phyloP scores from a whole-genome alignment of 192 early-diverging fungal genomes.

The Coemansia sp. region DNA sequence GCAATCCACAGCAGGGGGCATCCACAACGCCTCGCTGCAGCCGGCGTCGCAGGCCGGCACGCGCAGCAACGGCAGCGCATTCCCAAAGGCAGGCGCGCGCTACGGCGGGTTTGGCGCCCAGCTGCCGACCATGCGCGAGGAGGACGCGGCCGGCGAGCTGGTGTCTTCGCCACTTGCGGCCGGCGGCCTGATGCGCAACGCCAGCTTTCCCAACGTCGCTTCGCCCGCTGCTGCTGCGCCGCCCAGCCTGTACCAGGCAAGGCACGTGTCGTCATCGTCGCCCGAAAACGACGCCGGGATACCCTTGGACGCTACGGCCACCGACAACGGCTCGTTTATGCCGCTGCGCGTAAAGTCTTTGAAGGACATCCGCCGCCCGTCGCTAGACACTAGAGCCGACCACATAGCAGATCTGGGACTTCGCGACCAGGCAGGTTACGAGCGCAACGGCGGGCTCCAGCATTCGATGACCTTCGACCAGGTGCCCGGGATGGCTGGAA shows the following conservation, averaged over 20 bases:
- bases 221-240: constrained; percentile 9
- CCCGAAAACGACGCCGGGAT: constrained; percentile 6
- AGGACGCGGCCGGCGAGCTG: constrained; percentile 14
- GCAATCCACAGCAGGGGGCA: neutral
- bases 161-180: constrained; percentile 2
- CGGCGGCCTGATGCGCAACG: constrained; percentile 39
- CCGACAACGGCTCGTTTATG: constrained; percentile 6
- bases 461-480: constrained; percentile 22
- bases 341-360: constrained; percentile 33
- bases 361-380: constrained; percentile 39
- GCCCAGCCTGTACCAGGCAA: constrained; percentile 1
- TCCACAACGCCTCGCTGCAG: constrained; percentile 1
- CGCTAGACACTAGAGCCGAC: constrained; percentile 18
- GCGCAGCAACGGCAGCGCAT: neutral
- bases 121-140: constrained; percentile 48
- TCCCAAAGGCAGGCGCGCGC: neutral
- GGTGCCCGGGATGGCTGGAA: constrained; percentile 18
- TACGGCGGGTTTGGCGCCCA: constrained; percentile 31
- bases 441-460: constrained; percentile 19
- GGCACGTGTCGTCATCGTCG: constrained; percentile 9
- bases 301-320: neutral
- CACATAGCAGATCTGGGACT: neutral
- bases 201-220: constrained; percentile 22
- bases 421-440: constrained; percentile 15
- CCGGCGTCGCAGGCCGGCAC: neutral